Conservation (phyloP, 129 eudicot genomes). For the Silybum marianum region DNA sequence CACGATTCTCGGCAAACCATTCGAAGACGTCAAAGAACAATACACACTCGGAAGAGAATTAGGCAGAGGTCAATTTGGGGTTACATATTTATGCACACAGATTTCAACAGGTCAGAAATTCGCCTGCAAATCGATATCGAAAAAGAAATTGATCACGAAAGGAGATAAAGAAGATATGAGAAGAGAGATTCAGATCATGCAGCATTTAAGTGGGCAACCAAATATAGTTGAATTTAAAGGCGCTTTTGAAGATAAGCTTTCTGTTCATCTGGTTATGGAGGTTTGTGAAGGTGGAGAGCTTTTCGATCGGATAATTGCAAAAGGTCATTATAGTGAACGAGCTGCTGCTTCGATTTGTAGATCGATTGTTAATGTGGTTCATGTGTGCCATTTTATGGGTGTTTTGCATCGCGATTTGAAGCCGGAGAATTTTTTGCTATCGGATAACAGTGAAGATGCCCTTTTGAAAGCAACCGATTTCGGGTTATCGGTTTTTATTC, state of each 20-base stretch:
- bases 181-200: slow-evolving; percentile 91
- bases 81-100: slow-evolving; percentile 72
- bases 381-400: slow-evolving; percentile 94
- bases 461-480: slow-evolving; percentile 79
- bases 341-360: slow-evolving; percentile 86
- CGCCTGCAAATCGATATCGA: slow-evolving; percentile 90
- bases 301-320: slow-evolving; percentile 80
- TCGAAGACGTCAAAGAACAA: slow-evolving; percentile 61
- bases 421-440: slow-evolving; percentile 90
- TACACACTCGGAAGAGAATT: slow-evolving; percentile 74
- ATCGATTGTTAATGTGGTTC: slow-evolving; percentile 86
- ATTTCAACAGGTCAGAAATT: slow-evolving; percentile 45
- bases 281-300: slow-evolving; percentile 95
- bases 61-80: slow-evolving; percentile 94
- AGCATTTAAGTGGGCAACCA: slow-evolving; percentile 90
- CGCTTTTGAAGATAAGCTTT: slow-evolving; percentile 75
- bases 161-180: slow-evolving; percentile 89
- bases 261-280: slow-evolving; percentile 94
- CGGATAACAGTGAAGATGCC: slow-evolving; percentile 65
- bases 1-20: slow-evolving; percentile 75
- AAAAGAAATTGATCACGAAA: slow-evolving; percentile 75
- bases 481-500: slow-evolving; percentile 86
- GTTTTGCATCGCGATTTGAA: slow-evolving; percentile 93
- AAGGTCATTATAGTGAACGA: slow-evolving; percentile 90
- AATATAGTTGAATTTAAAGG: slow-evolving; percentile 89